Evolutionary conservation across 2,329 filamentous ascomycete species (phyloP).

Genomic region (Cyphellophora europaea): DNA sequence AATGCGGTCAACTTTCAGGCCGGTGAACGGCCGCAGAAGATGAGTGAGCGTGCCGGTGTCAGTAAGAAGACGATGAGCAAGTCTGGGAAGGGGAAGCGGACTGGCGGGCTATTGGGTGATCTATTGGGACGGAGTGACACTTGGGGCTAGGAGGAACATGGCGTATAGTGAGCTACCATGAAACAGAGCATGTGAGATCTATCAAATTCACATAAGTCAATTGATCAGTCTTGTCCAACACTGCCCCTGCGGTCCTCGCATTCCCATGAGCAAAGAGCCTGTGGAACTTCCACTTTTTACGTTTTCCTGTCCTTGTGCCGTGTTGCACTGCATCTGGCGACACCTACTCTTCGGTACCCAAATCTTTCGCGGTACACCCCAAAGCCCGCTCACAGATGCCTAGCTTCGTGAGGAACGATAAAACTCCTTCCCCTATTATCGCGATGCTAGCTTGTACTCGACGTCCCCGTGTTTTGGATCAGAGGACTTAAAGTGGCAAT

Average conservation of each 20-base stretch:
- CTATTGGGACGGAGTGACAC: conserved; percentile 14
- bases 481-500: background rate
- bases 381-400: background rate
- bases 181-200: background rate
- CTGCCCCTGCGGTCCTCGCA: too few relatives aligned
- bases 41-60: conserved; percentile 10
- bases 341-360: background rate
- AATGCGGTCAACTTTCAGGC: conserved; percentile 18
- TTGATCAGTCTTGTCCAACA: background rate
- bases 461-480: background rate
- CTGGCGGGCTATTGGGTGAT: conserved; percentile 14
- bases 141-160: conserved; percentile 11
- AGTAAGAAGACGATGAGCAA: conserved; percentile 16
- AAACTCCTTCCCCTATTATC: background rate
- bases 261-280: background rate
- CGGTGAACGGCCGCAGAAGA: background rate
- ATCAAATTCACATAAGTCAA: background rate
- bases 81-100: conserved; percentile 9
- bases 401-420: background rate
- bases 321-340: too few relatives aligned
- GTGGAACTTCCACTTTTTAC: background rate
- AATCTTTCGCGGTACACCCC: background rate
- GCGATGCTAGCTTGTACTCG: too few relatives aligned
- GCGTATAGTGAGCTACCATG: background rate
- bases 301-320: too few relatives aligned